Percentiles rank a stretch among this genome's conserved stretches.
These are phyloP conservation scores for Talaromyces borbonicus DNA, from an alignment of 495 filamentous ascomycete genomes.

Conservation along the genomic window DNA sequence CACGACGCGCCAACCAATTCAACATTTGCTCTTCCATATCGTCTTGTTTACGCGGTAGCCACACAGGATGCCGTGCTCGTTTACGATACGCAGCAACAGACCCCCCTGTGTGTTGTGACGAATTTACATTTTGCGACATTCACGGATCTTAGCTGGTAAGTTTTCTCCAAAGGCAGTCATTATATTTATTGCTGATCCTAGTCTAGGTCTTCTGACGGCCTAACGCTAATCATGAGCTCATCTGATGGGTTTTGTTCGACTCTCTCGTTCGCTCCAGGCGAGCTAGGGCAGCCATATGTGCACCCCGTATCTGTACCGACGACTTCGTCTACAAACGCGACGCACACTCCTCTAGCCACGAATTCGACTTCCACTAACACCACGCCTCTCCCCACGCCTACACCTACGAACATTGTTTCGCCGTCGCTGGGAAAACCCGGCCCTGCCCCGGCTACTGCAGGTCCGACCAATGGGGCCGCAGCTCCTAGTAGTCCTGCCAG, in stretches of 20 bases:
- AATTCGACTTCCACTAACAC: slow-evolving; percentile 39
- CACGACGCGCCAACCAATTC: slow-evolving; percentile 49
- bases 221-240: slow-evolving; percentile 88
- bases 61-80: slow-evolving; percentile 94
- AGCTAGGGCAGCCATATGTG: slow-evolving; percentile 78
- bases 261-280: slow-evolving; percentile 71
- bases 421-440: slow-evolving; percentile 41
- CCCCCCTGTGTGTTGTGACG: slow-evolving; percentile 84
- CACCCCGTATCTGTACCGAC: too few species aligned
- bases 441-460: slow-evolving; percentile 28
- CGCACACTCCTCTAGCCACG: neutral
- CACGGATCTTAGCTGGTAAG: slow-evolving; percentile 90
- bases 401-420: slow-evolving; percentile 52
- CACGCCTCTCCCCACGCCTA: slow-evolving; percentile 57
- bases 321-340: slow-evolving; percentile 29
- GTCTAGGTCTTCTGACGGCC: slow-evolving; percentile 82
- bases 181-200: slow-evolving; percentile 4
- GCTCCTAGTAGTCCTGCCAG: slow-evolving; percentile 68
- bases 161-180: slow-evolving; percentile 3
- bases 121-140: slow-evolving; percentile 97
- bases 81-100: slow-evolving; percentile 95
- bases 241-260: slow-evolving; percentile 97
- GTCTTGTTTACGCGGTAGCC: slow-evolving; percentile 92
- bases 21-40: slow-evolving; percentile 79
- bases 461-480: slow-evolving; percentile 36